phyloP scores from a whole-genome alignment of 225 moss, liverwort and hornwort species.

The Polytrichum formosum region DNA sequence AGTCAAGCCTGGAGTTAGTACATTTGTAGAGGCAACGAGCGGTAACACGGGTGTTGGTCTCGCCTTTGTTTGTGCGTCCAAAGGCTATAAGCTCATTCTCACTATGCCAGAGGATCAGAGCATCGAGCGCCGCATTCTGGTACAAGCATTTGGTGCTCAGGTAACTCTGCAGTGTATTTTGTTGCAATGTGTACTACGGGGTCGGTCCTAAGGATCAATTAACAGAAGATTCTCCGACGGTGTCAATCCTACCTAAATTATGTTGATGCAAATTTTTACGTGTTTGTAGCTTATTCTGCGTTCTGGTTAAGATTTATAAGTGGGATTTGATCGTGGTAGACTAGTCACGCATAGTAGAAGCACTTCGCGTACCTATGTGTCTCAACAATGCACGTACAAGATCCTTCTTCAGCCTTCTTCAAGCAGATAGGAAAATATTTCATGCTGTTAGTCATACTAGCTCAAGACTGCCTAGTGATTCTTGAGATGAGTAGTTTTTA shows the following conservation, averaged over 20 bases:
- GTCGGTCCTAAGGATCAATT: too few relatives aligned
- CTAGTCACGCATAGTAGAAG: too few relatives aligned
- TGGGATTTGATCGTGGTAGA: neutral
- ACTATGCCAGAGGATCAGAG: slow-evolving; percentile 82
- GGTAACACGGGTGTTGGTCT: slow-evolving; percentile 74
- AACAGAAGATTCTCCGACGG: too few relatives aligned
- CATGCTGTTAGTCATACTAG: too few relatives aligned
- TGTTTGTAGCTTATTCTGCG: neutral
- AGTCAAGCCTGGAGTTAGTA: slow-evolving; percentile 53
- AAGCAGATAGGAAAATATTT: too few relatives aligned
- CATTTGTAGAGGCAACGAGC: slow-evolving; percentile 70
- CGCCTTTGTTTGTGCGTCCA: slow-evolving; percentile 70
- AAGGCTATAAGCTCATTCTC: slow-evolving; percentile 64
- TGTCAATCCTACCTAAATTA: neutral
- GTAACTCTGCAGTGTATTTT: slow-evolving; percentile 18
- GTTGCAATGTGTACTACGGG: neutral
- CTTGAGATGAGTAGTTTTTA: too few relatives aligned
- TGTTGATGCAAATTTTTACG: neutral
- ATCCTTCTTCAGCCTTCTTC: too few relatives aligned
- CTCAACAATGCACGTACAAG: neutral
- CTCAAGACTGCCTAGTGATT: too few relatives aligned
- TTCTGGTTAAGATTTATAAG: neutral
- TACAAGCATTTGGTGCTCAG: slow-evolving; percentile 74
- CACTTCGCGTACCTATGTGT: neutral
- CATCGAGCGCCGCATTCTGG: slow-evolving; percentile 67